These are phyloP conservation scores for Alisma plantagoaquatica DNA, from an alignment of 106 monocot genomes.

Conservation along the genomic window DNA sequence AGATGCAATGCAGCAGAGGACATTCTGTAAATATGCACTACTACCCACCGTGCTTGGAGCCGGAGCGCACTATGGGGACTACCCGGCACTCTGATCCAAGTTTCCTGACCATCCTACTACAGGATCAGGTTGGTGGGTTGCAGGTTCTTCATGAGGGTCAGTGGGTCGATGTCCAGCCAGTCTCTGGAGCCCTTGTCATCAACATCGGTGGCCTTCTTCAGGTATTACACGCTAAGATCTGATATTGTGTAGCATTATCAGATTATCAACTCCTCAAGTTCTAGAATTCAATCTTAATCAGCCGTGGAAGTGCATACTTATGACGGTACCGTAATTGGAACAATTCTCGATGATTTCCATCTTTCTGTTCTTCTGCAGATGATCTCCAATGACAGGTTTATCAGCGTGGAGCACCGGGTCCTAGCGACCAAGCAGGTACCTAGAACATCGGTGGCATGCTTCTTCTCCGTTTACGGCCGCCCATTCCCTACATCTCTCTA, in stretches of 20 bases:
- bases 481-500: neutral
- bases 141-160: conserved; percentile 4
- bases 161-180: conserved; percentile 8
- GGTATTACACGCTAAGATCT: too few species aligned
- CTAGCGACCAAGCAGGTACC: conserved; percentile 9
- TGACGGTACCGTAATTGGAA: too few species aligned
- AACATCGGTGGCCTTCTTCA: too few species aligned
- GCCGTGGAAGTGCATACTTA: too few species aligned
- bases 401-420: conserved; percentile 40
- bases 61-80: conserved; percentile 9
- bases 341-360: too few species aligned
- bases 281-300: too few species aligned
- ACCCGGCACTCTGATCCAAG: conserved; percentile 6
- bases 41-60: conserved; percentile 10
- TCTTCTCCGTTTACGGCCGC: conserved; percentile 5
- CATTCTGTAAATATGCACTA: neutral
- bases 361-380: conserved; percentile 24
- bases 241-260: too few species aligned
- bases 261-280: too few species aligned
- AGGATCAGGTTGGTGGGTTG: conserved; percentile 9
- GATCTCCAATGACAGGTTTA: conserved; percentile 37
- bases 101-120: conserved; percentile 11
- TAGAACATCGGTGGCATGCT: conserved; percentile 32
- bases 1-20: conserved; percentile 6
- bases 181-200: conserved; percentile 1